A percentile compares a stretch with the other conserved stretches of the same genome.
Conservation (phyloP, 2,329 filamentous ascomycete genomes). For the Diaporthe velutina region DNA sequence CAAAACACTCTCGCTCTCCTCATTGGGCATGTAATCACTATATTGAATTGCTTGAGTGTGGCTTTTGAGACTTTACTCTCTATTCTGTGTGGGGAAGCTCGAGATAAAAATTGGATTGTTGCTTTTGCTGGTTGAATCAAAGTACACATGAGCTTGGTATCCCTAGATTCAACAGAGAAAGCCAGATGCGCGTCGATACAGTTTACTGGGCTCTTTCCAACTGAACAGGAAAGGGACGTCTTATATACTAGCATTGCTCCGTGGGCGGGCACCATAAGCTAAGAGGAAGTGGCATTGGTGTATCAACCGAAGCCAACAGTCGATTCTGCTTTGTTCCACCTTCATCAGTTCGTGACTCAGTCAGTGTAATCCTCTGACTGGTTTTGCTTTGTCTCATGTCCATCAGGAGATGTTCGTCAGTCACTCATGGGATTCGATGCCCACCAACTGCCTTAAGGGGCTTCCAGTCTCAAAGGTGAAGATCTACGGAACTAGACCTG, state of each 20-base stretch:
- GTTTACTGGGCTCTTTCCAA: neutral
- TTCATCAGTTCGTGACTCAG: neutral
- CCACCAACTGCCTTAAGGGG: neutral
- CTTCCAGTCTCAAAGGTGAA: neutral
- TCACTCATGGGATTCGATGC: neutral
- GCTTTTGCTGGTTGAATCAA: neutral
- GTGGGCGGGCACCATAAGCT: neutral
- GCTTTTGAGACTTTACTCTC: neutral
- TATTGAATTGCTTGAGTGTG: neutral
- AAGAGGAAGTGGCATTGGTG: neutral
- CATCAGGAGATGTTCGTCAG: neutral
- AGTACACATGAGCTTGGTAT: neutral
- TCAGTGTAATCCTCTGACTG: neutral
- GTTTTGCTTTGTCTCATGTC: neutral
- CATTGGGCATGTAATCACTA: neutral
- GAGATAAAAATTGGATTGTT: neutral
- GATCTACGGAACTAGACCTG: neutral
- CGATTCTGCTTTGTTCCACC: neutral
- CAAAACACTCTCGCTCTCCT: neutral
- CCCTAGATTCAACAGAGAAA: neutral
- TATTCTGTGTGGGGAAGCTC: neutral
- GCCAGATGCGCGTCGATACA: neutral
- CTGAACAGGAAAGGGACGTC: neutral
- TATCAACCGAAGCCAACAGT: neutral
- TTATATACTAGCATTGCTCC: neutral